Base-by-base conservation (phyloP, 1,284 basidiomycete genomes). In the Apiotrichum gamsii region DNA sequence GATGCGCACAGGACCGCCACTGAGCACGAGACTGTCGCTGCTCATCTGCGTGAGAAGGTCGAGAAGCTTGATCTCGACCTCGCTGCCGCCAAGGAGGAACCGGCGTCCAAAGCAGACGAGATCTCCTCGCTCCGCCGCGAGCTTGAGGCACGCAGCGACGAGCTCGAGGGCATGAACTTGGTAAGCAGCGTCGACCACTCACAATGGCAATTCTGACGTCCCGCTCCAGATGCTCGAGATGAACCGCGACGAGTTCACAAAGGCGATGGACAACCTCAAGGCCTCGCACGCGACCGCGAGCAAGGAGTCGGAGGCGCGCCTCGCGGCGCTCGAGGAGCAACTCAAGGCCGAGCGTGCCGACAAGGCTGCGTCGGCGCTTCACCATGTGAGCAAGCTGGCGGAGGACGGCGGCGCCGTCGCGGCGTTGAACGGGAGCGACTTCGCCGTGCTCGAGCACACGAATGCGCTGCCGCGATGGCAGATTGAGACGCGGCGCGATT, bases 151-250 rank as follows among this genome's bases (percentile, higher is more conserved):
- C 48, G 60, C 30, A 44, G 39, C 10, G 65, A 67, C 39, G 66
- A 69, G 52, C 52, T 65, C 32, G 59, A 59, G 43, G 61, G 61
- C 42, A 58, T 61, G 32, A 64, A 61, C 25, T 36, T 54, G 29
- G 65, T 67, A 30, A 56, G 63, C 57, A n/a, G n/a, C n/a, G n/a
- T n/a, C n/a, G n/a, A n/a, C n/a, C n/a, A n/a, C n/a, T n/a, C n/a
- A n/a, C n/a, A n/a, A n/a, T n/a, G n/a, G n/a, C n/a, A n/a, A n/a
- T n/a, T n/a, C n/a, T n/a, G n/a, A n/a, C n/a, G n/a, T n/a, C n/a
- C n/a, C n/a, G n/a, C n/a, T n/a, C 14, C 48, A 69, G 67, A 57
- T 63, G 43, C 52, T 66, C 21, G 64, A 62, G 45, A 67, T 68
- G 64, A 68, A 69, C 59, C 63, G 64, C 43, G 45, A 51, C 11